Conservation (phyloP, 805 yeast genomes). For the Kodamaea kaohsiungensis region DNA sequence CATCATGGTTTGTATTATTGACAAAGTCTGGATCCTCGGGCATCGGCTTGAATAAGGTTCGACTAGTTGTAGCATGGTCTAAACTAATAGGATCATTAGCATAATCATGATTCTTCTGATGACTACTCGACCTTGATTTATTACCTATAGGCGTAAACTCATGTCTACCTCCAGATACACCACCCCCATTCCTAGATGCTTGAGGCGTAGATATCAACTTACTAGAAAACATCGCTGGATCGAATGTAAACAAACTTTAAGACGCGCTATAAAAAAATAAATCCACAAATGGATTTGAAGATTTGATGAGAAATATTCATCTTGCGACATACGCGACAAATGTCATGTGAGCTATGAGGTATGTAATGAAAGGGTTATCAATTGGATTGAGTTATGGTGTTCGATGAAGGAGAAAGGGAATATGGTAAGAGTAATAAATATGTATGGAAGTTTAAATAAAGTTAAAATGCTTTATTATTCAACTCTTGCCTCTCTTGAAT, state of each 20-base stretch:
- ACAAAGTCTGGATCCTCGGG: slow-evolving; percentile 4
- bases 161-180: slow-evolving; percentile 6
- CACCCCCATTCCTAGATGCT: slow-evolving; percentile 3
- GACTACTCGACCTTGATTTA: slow-evolving; percentile 12
- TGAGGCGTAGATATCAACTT: slow-evolving; percentile 22
- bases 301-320: neutral
- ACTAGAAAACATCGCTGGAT: slow-evolving; percentile 7
- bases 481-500: too few species aligned
- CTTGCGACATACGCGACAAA: neutral
- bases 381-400: too few species aligned
- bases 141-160: slow-evolving; percentile 30
- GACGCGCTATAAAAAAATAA: neutral
- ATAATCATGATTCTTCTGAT: neutral
- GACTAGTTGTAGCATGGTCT: slow-evolving; percentile 3
- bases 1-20: slow-evolving; percentile 11
- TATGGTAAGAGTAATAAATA: too few species aligned
- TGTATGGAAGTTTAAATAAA: too few species aligned
- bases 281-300: neutral
- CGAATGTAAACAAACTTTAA: neutral
- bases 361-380: too few species aligned
- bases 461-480: too few species aligned
- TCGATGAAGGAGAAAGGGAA: too few species aligned
- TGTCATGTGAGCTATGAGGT: too few species aligned
- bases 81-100: neutral
- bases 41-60: slow-evolving; percentile 14